Base-by-base conservation (phyloP, 2,329 filamentous ascomycete genomes). In the Cadophora malorum region DNA sequence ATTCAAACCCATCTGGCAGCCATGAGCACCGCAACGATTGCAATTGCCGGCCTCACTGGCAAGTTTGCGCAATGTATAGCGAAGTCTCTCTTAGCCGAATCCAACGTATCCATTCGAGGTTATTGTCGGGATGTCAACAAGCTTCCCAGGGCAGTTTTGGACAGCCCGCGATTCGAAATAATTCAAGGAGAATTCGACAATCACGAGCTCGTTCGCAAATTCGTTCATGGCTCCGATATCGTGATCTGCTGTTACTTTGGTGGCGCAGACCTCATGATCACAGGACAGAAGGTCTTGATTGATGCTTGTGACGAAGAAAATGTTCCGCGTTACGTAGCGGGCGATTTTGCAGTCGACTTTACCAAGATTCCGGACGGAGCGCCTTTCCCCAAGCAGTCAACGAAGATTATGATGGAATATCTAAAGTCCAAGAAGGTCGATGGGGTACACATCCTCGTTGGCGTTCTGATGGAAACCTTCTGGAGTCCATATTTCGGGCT, bases 311-410 rank as follows among this genome's bases (percentile, higher is more conserved):
- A 78, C 1, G 73, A 66, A 1, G 76, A 74, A 2, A 69, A 72
- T 0, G 79, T 82, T 7, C 70, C 76, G 21, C 76, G 81, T 1
- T 83, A 81, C 67, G 71, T 83, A 9, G 79, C 80, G 2, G 79
- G 78, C 45, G 81, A 83, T 72, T 83, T 75, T 70, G 67, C 76
- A 0, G 33, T 83, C n/a, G 81, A 82, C 64, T 83, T 78, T 64
- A 78, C 76, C 21, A 79, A 79, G 65, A 74, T 82, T 6, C 65
- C 79, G 56, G 68, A 77, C 3, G 80, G 81, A 6, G 67, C 81
- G 55, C 73, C 79, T 6, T 76, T 76, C 38, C 66, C 74, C 1
- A 82, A 82, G 70, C 80, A 83, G 45, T 75, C 79, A 0, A 81
- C 80, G 77, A 81, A 78, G 33, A 74, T 77, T 23, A 72, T 82